Conservation (phyloP, 176 grass and related monocot species). For the Eleusine indica region DNA sequence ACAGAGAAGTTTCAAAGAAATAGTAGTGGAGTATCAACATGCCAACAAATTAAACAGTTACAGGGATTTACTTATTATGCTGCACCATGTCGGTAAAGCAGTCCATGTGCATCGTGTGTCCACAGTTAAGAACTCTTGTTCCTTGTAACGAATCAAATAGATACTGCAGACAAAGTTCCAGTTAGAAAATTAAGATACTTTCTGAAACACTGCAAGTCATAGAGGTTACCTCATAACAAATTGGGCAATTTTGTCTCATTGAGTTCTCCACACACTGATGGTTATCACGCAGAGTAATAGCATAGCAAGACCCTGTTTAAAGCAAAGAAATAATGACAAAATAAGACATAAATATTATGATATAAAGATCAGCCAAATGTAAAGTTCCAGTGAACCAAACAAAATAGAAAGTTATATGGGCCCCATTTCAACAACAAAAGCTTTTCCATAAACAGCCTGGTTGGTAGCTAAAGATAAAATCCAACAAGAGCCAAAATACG, state of each 20-base stretch:
- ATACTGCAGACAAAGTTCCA: conserved; percentile 65
- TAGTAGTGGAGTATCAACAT: conserved; percentile 18
- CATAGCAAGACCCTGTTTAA: conserved; percentile 85
- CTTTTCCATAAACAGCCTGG: background rate
- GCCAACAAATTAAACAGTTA: conserved; percentile 19
- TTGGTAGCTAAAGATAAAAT: background rate
- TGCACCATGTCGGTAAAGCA: conserved; percentile 77
- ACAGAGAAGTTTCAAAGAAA: conserved; percentile 8
- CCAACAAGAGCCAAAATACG: background rate
- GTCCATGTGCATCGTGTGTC: conserved; percentile 91
- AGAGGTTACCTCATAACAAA: conserved; percentile 84
- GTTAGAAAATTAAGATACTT: conserved; percentile 28
- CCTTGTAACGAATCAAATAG: conserved; percentile 95
- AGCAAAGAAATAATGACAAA: conserved; percentile 9
- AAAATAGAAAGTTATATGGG: background rate
- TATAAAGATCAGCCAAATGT: background rate
- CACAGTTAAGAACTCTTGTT: conserved; percentile 81
- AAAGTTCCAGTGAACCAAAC: background rate
- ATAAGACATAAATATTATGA: conserved; percentile 13
- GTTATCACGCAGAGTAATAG: conserved; percentile 58
- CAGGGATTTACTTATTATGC: conserved; percentile 69
- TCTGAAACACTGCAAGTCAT: conserved; percentile 28
- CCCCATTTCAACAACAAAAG: background rate
- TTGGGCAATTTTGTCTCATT: conserved; percentile 93
- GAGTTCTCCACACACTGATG: conserved; percentile 95